A percentile compares a stretch with the other conserved stretches of the same genome.
Conservation (phyloP, 2,329 filamentous ascomycete genomes). For the Cadophora sp. region DNA sequence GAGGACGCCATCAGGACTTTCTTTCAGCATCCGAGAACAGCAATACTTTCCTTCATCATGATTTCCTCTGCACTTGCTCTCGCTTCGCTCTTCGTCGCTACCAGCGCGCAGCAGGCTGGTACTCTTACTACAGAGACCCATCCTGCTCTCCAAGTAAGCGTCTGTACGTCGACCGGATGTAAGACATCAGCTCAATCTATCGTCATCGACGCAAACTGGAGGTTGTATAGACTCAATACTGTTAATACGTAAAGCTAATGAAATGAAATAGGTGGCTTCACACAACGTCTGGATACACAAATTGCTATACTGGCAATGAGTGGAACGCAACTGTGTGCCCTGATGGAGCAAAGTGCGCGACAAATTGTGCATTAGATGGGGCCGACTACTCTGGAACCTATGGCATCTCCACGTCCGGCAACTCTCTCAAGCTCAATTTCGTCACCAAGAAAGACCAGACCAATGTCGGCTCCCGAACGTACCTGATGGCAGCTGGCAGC, state of each 20-base stretch:
- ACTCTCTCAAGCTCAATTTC: conserved; percentile 62
- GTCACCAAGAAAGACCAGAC: conserved; percentile 55
- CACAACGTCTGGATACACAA: conserved; percentile 49
- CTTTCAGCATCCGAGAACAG: conserved; percentile 27
- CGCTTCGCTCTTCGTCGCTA: conserved; percentile 52
- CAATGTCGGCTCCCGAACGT: conserved; percentile 64
- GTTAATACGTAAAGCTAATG: no score
- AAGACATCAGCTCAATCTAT: conserved; percentile 55
- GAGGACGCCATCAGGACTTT: conserved; percentile 15
- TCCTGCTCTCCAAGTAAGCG: conserved; percentile 58
- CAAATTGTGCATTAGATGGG: conserved; percentile 60
- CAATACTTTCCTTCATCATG: conserved; percentile 37
- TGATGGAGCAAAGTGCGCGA: conserved; percentile 52
- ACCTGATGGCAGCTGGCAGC: conserved; percentile 64
- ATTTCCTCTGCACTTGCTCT: conserved; percentile 47
- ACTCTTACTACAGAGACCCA: conserved; percentile 55
- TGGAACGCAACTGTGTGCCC: conserved; percentile 52
- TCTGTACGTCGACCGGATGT: conserved; percentile 57
- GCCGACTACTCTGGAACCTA: conserved; percentile 60
- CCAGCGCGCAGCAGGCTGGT: conserved; percentile 56
- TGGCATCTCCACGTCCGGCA: conserved; percentile 60
- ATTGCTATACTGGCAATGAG: conserved; percentile 52
- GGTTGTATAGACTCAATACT: no score
- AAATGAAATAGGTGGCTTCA: no score
- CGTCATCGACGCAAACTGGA: conserved; percentile 64